Percentiles rank a stretch among this genome's conserved stretches.
Evolutionary conservation across 2,329 filamentous ascomycete genomes (phyloP).

Genomic region (Colletotrichum australisinense): DNA sequence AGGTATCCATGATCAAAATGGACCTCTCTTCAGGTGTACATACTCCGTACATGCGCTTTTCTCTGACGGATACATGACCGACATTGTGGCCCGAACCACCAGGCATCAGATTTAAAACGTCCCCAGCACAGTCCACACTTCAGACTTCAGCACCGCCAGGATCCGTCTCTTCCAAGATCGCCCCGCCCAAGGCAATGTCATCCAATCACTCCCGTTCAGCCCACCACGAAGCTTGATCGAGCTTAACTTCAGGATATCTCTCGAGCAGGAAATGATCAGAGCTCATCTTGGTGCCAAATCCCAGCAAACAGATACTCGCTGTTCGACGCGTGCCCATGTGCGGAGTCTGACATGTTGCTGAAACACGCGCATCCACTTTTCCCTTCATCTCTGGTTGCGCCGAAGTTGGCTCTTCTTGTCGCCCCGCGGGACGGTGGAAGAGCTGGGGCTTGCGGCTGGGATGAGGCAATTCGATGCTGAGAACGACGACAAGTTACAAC

Average conservation of each 20-base stretch:
- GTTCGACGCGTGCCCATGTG: conserved; percentile 29
- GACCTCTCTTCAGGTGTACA: background rate
- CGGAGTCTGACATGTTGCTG: conserved; percentile 28
- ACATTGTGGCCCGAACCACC: background rate
- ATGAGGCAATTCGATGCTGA: conserved; percentile 9
- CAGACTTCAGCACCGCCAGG: conserved; percentile 11
- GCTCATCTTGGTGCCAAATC: background rate
- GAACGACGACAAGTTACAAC: background rate
- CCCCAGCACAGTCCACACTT: conserved; percentile 7
- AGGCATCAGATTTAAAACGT: background rate
- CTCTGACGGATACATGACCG: conserved; percentile 7
- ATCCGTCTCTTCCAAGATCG: background rate
- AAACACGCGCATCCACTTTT: conserved; percentile 29
- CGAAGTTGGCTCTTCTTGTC: conserved; percentile 15
- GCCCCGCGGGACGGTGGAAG: background rate
- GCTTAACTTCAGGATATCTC: conserved; percentile 27
- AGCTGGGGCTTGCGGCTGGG: conserved; percentile 2
- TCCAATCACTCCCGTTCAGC: conserved; percentile 25
- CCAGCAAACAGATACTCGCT: conserved; percentile 10
- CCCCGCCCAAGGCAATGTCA: background rate
- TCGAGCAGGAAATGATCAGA: conserved; percentile 34
- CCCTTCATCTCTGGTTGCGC: conserved; percentile 16
- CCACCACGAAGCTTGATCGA: conserved; percentile 34
- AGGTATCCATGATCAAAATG: too few relatives aligned
- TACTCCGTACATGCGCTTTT: background rate